These are phyloP conservation scores for Yamadazyma mexicana DNA, from an alignment of 1,139 yeast genomes.

Conservation along the genomic window DNA sequence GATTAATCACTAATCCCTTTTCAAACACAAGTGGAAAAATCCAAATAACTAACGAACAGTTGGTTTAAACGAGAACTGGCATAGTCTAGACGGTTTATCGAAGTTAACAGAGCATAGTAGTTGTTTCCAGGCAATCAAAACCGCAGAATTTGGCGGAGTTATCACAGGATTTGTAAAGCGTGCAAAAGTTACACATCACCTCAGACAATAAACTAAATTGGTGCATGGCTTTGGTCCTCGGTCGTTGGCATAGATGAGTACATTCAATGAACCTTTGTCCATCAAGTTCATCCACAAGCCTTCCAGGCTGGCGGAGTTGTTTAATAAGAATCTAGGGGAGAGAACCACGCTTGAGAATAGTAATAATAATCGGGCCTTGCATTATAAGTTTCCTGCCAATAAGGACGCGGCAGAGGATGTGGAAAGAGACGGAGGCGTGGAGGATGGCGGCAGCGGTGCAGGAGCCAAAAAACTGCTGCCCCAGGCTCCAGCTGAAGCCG, in stretches of 20 bases:
- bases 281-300: constrained; percentile 46
- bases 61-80: no score
- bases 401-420: background rate
- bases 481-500: constrained; percentile 1
- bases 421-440: background rate
- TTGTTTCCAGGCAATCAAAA: no score
- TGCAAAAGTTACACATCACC: constrained; percentile 1
- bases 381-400: background rate
- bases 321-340: constrained; percentile 31
- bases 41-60: no score
- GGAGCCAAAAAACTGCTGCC: no score
- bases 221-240: background rate
- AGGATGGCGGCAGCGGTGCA: background rate
- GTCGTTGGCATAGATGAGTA: constrained; percentile 4
- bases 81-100: background rate
- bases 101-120: background rate
- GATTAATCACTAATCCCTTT: no score
- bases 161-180: no score
- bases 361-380: constrained; percentile 15
- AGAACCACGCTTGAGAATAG: constrained; percentile 34
- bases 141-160: no score
- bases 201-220: background rate
- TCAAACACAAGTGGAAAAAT: no score
- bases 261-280: constrained; percentile 28
- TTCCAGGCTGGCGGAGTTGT: constrained; percentile 31